phyloP scores from a whole-genome alignment of 768 basidiomycete genomes.

The Tulasnella sp. region DNA sequence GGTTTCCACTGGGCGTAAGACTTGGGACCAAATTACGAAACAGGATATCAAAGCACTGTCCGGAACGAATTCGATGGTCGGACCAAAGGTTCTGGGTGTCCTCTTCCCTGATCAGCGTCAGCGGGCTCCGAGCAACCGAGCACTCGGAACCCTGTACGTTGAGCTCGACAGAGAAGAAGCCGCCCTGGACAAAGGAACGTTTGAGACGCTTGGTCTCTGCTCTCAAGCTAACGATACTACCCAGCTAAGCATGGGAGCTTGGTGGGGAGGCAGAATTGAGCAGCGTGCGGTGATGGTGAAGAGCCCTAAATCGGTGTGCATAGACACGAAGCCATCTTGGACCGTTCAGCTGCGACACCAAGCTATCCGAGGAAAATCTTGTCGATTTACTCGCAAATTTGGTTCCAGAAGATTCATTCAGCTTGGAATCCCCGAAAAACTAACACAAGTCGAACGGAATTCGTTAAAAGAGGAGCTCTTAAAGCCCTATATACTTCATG shows the following conservation, averaged over 20 bases:
- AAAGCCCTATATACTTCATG: constrained; percentile 53
- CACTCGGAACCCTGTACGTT: constrained; percentile 40
- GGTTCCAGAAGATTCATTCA: constrained; percentile 56
- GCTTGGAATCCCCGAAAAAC: constrained; percentile 12
- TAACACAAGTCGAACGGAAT: constrained; percentile 9
- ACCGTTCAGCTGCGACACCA: constrained; percentile 48
- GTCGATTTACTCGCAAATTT: constrained; percentile 55
- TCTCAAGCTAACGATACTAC: constrained; percentile 30
- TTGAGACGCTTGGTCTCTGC: constrained; percentile 44
- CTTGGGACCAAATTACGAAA: constrained; percentile 37
- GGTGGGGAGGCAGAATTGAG: constrained; percentile 59
- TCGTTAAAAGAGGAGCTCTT: constrained; percentile 42
- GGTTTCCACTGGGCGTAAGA: constrained; percentile 35
- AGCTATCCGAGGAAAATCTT: constrained; percentile 50
- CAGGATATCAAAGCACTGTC: constrained; percentile 34
- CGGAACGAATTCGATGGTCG: constrained; percentile 37
- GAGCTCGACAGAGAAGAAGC: constrained; percentile 57
- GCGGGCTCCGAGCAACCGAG: not conserved
- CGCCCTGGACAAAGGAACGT: constrained; percentile 37
- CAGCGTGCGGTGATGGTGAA: constrained; percentile 15
- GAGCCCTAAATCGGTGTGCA: not conserved
- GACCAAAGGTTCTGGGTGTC: constrained; percentile 33
- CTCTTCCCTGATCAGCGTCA: constrained; percentile 15
- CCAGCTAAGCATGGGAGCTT: constrained; percentile 31
- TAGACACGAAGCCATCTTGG: not conserved